These are phyloP conservation scores for Lachnellula hyalina DNA, from an alignment of 2,329 filamentous ascomycete species.

Conservation along the genomic window DNA sequence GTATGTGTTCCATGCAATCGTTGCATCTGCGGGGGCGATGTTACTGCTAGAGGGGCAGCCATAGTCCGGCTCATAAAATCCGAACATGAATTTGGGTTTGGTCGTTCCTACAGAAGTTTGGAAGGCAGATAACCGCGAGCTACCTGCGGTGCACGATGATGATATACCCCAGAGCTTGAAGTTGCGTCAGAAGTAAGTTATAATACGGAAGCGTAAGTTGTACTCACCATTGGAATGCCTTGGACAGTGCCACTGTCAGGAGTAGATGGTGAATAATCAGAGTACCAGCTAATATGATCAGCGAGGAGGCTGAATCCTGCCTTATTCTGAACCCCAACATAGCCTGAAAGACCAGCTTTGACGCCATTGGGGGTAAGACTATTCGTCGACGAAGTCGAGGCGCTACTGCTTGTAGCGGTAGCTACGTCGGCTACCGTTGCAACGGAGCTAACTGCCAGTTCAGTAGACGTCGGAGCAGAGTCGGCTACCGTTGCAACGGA, in stretches of 20 bases:
- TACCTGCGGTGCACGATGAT: neutral
- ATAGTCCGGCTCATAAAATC: neutral
- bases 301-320: neutral
- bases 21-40: neutral
- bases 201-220: neutral
- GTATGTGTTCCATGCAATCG: neutral
- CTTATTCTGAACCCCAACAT: neutral
- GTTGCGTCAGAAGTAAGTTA: too few species aligned
- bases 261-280: neutral
- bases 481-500: too few species aligned
- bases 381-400: neutral
- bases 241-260: neutral
- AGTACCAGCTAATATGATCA: neutral
- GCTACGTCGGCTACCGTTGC: too few species aligned
- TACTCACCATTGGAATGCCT: neutral
- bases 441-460: too few species aligned
- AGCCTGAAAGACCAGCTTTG: neutral
- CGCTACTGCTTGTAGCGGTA: neutral
- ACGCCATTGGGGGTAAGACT: neutral
- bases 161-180: too few species aligned
- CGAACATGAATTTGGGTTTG: neutral
- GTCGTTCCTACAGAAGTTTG: neutral
- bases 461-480: too few species aligned
- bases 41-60: neutral
- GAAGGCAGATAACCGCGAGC: neutral